Base-by-base conservation (phyloP, 164 flowering plant species). In the Warburgia ugandensis region DNA sequence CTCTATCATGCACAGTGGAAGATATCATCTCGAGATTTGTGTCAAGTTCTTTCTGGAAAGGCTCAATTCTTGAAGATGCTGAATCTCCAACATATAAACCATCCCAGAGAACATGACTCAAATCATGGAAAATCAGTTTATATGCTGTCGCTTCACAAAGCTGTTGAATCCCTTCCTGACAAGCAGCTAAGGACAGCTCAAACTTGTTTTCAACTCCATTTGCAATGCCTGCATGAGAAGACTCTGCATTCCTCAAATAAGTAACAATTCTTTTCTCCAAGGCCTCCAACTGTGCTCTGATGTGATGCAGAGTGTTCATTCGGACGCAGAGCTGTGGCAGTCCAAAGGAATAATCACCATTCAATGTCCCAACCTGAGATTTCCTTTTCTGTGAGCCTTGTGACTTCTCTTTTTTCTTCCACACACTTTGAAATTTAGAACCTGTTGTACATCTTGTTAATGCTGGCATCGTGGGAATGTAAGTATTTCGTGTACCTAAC, bases 381-480 rank as follows among this genome's bases (percentile, higher is more conserved):
- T 74, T 81, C 66, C 73, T 74, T 42, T 64, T 76, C 31, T 68
- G 81, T 21, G 61, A 46, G 30, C 29, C 39, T 21, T 68, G 73
- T 9, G 66, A 50, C 55, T 71, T 78, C 16, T 92, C 99, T 71
- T 89, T 94, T 73, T 86, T 94, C 77, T 81, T 94, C 61, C 69
- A 83, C 19, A 74, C 77, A 21, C 78, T 73, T 47, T 77, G 79
- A 46, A 88, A 76, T 61, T 81, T 86, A 48, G 94, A 72, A 25
- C 75, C 96, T 0, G 60, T 68, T 10, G 81, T 65, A 53, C 97
- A 94, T 75, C 99, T 75, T 37, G 97, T 89, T 69, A 94, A 60
- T 40, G 96, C 83, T 9, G 99, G 99, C 92, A 94, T 67, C 0
- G 86, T 70, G 22, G 99, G 99, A 29, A 78, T 48, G 56, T 64